These are phyloP conservation scores for Pyrenochaeta sp. DNA, from an alignment of 2,329 filamentous ascomycete species.

Conservation along the genomic window DNA sequence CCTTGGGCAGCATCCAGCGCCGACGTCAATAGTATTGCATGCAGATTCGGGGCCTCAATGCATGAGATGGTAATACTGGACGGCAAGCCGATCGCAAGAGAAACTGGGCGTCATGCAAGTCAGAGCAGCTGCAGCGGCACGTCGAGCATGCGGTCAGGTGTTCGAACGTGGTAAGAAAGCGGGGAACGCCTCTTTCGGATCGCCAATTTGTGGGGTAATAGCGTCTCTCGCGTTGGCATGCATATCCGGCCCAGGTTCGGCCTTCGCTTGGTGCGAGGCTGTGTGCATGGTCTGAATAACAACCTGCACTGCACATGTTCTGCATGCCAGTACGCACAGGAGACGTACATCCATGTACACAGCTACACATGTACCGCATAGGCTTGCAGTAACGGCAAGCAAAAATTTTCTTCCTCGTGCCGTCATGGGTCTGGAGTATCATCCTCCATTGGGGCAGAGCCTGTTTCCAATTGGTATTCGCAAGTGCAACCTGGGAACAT, in stretches of 20 bases:
- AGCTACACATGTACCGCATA: conserved; percentile 18
- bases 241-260: conserved; percentile 32
- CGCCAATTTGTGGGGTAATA: conserved; percentile 50
- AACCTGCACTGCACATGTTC: conserved; percentile 17
- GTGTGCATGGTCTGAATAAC: conserved; percentile 23
- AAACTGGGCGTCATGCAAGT: conserved; percentile 46
- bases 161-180: conserved; percentile 44
- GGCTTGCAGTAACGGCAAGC: conserved; percentile 20
- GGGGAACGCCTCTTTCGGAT: conserved; percentile 39
- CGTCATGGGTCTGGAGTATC: conserved; percentile 10
- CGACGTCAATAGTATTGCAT: conserved; percentile 23
- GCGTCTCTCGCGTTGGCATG: conserved; percentile 28
- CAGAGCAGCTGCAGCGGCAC: conserved; percentile 33
- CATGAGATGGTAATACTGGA: conserved; percentile 23
- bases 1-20: conserved; percentile 23
- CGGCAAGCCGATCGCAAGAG: conserved; percentile 23
- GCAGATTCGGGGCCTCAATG: conserved; percentile 26
- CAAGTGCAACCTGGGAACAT: not conserved
- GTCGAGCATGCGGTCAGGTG: conserved; percentile 29
- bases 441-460: not conserved
- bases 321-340: conserved; percentile 17
- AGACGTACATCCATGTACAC: conserved; percentile 6
- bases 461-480: not conserved
- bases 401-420: conserved; percentile 33
- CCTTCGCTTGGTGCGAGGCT: conserved; percentile 34